phyloP scores from a whole-genome alignment of 306 rosid species.

The Vigna reflexopilosa region DNA sequence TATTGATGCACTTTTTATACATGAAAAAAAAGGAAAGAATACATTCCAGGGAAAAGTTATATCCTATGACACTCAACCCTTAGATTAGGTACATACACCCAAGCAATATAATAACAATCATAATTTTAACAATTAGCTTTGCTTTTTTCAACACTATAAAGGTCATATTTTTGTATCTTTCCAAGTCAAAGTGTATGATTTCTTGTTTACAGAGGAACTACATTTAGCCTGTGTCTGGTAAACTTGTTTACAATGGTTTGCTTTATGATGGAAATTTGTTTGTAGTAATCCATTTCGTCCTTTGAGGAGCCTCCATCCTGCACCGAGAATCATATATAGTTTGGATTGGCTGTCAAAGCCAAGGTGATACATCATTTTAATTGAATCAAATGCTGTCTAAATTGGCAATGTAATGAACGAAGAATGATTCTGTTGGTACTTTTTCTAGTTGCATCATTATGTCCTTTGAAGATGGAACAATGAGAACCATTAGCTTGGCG shows the following conservation, averaged over 20 bases:
- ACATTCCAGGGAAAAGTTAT: too few relatives aligned
- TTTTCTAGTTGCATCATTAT: slow-evolving; percentile 74
- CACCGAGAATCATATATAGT: slow-evolving; percentile 75
- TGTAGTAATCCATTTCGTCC: slow-evolving; percentile 90
- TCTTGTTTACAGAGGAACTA: slow-evolving; percentile 5
- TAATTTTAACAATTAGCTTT: neutral
- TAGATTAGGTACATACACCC: too few relatives aligned
- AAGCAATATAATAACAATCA: too few relatives aligned
- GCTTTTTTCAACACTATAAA: slow-evolving; percentile 25
- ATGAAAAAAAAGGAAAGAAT: too few relatives aligned
- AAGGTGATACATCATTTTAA: slow-evolving; percentile 57
- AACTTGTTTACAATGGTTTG: slow-evolving; percentile 36
- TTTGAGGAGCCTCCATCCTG: slow-evolving; percentile 73
- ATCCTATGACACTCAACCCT: too few relatives aligned
- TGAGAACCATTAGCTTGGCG: slow-evolving; percentile 75
- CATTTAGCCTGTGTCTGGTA: slow-evolving; percentile 16
- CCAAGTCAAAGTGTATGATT: slow-evolving; percentile 12
- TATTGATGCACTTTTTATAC: too few relatives aligned
- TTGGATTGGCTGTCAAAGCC: slow-evolving; percentile 86
- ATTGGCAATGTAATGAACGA: slow-evolving; percentile 31
- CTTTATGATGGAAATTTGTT: slow-evolving; percentile 41
- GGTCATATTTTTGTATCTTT: slow-evolving; percentile 15
- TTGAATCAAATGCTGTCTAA: slow-evolving; percentile 29
- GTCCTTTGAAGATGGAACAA: slow-evolving; percentile 91
- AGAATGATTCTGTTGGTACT: slow-evolving; percentile 40